phyloP scores from a whole-genome alignment of 192 early-diverging fungal species.

The Coemansia sp. region DNA sequence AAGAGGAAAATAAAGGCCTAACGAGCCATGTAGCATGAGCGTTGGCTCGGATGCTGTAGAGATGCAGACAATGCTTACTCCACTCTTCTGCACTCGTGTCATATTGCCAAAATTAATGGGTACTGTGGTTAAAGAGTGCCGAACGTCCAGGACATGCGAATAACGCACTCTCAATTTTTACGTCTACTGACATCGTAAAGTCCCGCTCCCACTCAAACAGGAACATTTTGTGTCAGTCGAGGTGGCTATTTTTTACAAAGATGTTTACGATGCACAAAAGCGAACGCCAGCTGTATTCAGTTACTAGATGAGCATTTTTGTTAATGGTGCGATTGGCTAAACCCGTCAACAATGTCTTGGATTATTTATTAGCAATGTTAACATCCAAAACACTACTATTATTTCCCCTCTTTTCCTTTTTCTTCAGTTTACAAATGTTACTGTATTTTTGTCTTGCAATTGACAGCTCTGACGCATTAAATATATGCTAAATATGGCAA shows the following conservation, averaged over 20 bases:
- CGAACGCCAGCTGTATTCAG: too few species aligned
- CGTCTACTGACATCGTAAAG: not conserved
- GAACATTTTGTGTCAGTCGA: conserved; percentile 5
- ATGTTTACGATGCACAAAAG: not conserved
- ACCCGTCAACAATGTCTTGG: conserved; percentile 1
- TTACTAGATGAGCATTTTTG: not conserved
- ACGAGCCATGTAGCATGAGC: too few species aligned
- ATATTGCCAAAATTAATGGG: too few species aligned
- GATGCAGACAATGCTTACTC: too few species aligned
- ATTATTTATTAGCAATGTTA: conserved; percentile 1
- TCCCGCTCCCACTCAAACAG: not conserved
- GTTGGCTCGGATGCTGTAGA: too few species aligned
- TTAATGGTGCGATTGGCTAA: not conserved
- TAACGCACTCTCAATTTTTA: not conserved
- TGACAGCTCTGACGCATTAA: not conserved
- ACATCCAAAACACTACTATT: not conserved
- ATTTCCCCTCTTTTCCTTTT: not conserved
- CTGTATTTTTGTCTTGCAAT: conserved; percentile 8
- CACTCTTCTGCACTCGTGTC: too few species aligned
- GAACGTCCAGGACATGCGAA: not conserved
- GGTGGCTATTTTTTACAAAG: not conserved
- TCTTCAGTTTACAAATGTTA: not conserved
- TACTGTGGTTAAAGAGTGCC: not conserved
- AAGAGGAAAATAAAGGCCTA: too few species aligned
- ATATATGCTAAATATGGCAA: conserved; percentile 6